phyloP scores from a whole-genome alignment of 176 grass and related monocot genomes.

The Hyparrhenia diplandra region DNA sequence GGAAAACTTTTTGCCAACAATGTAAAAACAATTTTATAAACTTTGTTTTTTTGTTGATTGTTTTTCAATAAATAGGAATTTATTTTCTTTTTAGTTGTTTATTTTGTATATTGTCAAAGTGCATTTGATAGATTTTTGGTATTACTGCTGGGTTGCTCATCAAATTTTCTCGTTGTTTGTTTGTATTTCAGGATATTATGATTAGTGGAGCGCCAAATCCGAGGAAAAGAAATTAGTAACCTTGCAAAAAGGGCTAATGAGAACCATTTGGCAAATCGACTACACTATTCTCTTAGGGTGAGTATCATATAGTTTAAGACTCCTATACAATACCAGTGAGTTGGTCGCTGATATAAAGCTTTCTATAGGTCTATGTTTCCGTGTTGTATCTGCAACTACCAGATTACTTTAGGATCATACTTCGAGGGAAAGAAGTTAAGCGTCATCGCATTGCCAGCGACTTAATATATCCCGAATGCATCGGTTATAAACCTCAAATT shows the following conservation, averaged over 20 bases:
- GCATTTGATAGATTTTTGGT: background rate
- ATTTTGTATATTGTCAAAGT: background rate
- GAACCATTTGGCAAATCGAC: constrained; percentile 53
- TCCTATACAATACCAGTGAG: background rate
- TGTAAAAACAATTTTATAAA: background rate
- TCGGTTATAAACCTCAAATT: constrained; percentile 50
- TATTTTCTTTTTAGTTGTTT: background rate
- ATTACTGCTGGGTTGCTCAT: background rate
- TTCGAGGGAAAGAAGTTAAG: constrained; percentile 47
- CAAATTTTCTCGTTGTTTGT: background rate
- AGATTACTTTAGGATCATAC: constrained; percentile 50
- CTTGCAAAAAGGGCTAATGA: constrained; percentile 33
- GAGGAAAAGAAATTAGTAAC: constrained; percentile 21
- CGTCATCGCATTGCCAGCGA: constrained; percentile 43
- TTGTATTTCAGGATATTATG: constrained; percentile 59
- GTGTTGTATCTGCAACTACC: constrained; percentile 62
- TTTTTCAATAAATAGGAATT: background rate
- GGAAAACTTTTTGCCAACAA: background rate
- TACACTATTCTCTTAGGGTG: constrained; percentile 62
- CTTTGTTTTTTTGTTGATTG: background rate
- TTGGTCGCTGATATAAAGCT: constrained; percentile 9
- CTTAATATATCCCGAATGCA: constrained; percentile 44
- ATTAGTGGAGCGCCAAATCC: constrained; percentile 51
- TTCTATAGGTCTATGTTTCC: constrained; percentile 51
- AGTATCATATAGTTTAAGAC: constrained; percentile 8